These are phyloP conservation scores for Lolium multiflorum DNA, from an alignment of 176 grass and related monocot genomes.

Conservation along the genomic window DNA sequence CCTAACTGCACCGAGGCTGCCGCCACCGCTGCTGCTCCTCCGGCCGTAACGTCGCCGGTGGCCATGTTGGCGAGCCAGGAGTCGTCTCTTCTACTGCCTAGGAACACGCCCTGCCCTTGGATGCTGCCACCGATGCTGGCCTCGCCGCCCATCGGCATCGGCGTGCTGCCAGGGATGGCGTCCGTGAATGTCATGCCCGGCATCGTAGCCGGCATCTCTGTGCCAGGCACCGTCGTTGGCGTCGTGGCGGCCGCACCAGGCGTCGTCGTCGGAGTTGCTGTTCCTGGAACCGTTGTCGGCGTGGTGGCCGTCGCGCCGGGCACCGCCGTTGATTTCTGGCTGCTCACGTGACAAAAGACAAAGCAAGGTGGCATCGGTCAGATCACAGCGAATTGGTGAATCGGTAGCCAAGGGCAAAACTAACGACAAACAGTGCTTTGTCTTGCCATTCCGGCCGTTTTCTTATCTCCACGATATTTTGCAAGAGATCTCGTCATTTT, in stretches of 20 bases:
- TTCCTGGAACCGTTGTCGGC: neutral
- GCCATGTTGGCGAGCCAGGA: constrained; percentile 83
- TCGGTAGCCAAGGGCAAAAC: constrained; percentile 14
- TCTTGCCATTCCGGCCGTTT: neutral
- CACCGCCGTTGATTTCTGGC: constrained; percentile 57
- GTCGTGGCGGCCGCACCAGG: neutral
- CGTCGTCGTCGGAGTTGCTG: neutral
- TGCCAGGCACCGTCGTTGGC: neutral
- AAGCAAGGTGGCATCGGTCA: constrained; percentile 27
- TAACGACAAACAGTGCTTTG: neutral
- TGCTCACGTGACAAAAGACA: constrained; percentile 40
- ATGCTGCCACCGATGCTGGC: constrained; percentile 12
- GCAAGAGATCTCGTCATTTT: constrained; percentile 7
- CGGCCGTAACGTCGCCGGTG: constrained; percentile 51
- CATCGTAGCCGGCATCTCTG: constrained; percentile 4
- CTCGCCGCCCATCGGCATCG: constrained; percentile 40
- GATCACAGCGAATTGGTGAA: constrained; percentile 13
- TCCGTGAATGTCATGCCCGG: constrained; percentile 46
- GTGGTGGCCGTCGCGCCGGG: neutral
- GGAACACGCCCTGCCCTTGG: constrained; percentile 55
- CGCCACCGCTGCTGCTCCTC: neutral
- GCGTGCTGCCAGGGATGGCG: constrained; percentile 43
- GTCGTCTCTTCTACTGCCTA: constrained; percentile 46
- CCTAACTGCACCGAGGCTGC: neutral
- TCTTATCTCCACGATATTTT: constrained; percentile 24